Percentiles rank a stretch among this genome's conserved stretches.
Evolutionary conservation across 306 rosid genomes (phyloP).

Genomic region (Sphenostylis stenocarpa): DNA sequence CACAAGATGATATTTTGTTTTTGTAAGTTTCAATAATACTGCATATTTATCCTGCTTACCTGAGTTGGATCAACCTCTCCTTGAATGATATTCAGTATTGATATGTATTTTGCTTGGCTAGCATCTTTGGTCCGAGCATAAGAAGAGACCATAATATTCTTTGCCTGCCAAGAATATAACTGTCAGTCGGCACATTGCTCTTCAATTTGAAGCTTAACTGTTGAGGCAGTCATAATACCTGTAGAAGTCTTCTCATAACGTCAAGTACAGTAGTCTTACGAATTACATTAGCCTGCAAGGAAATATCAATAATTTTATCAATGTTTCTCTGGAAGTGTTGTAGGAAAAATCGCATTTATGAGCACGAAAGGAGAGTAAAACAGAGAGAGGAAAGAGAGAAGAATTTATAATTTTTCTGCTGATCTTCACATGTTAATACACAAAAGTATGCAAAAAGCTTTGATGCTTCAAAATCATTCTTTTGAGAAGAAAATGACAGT

Average conservation of each 20-base stretch:
- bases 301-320: constrained; percentile 31
- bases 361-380: neutral
- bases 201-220: constrained; percentile 1
- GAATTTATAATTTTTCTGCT: neutral
- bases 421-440: neutral
- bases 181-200: constrained; percentile 22
- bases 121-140: constrained; percentile 99
- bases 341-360: constrained; percentile 11
- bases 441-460: neutral
- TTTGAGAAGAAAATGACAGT: neutral
- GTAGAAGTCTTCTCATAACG: constrained; percentile 98
- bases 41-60: constrained; percentile 44
- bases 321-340: neutral
- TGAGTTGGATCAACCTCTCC: constrained; percentile 99
- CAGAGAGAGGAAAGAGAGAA: neutral
- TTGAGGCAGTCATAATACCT: constrained; percentile 50
- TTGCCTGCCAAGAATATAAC: constrained; percentile 63
- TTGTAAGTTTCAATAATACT: neutral
- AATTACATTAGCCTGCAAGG: constrained; percentile 85
- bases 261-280: constrained; percentile 98
- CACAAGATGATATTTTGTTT: neutral
- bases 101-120: constrained; percentile 97
- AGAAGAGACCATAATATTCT: constrained; percentile 97
- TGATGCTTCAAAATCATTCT: constrained; percentile 5
- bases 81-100: constrained; percentile 95